Conservation (phyloP, 106 monocot species). For the Acanthochlamys bracteata region DNA sequence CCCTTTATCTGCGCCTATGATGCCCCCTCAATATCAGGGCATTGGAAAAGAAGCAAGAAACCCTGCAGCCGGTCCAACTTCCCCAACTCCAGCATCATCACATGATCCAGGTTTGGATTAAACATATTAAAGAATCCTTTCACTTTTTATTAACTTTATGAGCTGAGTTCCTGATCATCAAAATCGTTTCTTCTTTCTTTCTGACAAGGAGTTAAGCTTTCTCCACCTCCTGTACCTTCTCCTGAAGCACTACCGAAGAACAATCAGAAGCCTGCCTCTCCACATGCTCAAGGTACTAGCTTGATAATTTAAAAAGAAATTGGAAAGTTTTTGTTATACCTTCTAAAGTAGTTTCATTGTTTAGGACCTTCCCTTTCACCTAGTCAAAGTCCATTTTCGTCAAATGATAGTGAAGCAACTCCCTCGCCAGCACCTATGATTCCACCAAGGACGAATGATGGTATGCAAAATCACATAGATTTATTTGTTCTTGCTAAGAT, state of each 20-base stretch:
- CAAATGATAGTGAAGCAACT: slow-evolving; percentile 8
- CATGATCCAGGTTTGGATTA: slow-evolving; percentile 34
- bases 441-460: slow-evolving; percentile 16
- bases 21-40: slow-evolving; percentile 7
- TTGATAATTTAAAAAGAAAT: not conserved
- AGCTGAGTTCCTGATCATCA: not conserved
- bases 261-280: slow-evolving; percentile 17
- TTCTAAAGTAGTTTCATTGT: slow-evolving; percentile 1
- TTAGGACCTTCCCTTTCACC: slow-evolving; percentile 28
- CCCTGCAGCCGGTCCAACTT: slow-evolving; percentile 22
- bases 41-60: slow-evolving; percentile 11
- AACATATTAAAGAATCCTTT: not conserved
- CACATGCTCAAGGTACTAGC: slow-evolving; percentile 20
- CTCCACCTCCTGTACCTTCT: slow-evolving; percentile 31
- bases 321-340: not conserved
- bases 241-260: slow-evolving; percentile 15
- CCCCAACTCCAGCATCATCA: slow-evolving; percentile 27
- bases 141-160: not conserved
- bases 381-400: slow-evolving; percentile 21
- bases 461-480: slow-evolving; percentile 2
- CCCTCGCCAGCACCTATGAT: slow-evolving; percentile 19
- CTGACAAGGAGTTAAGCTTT: slow-evolving; percentile 18
- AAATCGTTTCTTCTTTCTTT: not conserved
- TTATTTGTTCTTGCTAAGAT: not conserved
- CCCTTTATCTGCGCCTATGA: slow-evolving; percentile 20